Base-by-base conservation (phyloP, 1,139 yeast genomes). In the Saccharomyces hybrid region DNA sequence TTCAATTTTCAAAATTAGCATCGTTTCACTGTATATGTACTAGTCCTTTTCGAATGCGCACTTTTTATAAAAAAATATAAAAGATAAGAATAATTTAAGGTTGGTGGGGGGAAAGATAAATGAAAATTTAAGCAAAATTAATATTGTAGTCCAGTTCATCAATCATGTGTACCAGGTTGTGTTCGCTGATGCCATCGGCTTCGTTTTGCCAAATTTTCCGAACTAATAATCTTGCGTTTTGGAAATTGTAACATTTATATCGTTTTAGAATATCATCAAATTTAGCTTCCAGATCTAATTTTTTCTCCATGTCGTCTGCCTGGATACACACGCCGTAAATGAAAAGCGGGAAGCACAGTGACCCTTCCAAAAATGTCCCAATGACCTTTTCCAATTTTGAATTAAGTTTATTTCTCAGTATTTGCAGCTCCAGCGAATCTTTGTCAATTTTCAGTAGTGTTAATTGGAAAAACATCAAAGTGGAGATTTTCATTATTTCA, bases 71-170 rank as follows among this genome's bases (percentile, higher is more conserved):
- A 38, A 38, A 19, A 19, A 19, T 19, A 19, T 19, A 38, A 38
- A 16, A 34, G 6, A 19, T 19, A 19, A 19, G 23, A 16, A 38
- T 19, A 38, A 38, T 19, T 38, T 9, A 9, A 16, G 25, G 2
- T 5, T n/a, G 7, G 6, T 3, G 3, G 23, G 23, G 23, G 25
- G 13, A 7, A 16, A 9, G 4, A 11, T 11, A 32, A 32, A n/a
- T 14, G 5, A 3, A 42, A 4, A 6, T 7, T 49, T 50, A 69
- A 7, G 93, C 95, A 75, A 87, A 86, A 68, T 86, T 84, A 52
- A 87, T 74, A 65, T 86, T 88, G 95, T 93, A 86, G 4, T 87
- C 89, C 52, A 86, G 70, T 8, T 78, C 78, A 57, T 82, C 80
- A 46, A 87, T 80, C 49, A 86, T 77, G 23, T 75, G 63, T 81